Evolutionary conservation across 306 rosid genomes (phyloP).

Genomic region (Prunus mira): DNA sequence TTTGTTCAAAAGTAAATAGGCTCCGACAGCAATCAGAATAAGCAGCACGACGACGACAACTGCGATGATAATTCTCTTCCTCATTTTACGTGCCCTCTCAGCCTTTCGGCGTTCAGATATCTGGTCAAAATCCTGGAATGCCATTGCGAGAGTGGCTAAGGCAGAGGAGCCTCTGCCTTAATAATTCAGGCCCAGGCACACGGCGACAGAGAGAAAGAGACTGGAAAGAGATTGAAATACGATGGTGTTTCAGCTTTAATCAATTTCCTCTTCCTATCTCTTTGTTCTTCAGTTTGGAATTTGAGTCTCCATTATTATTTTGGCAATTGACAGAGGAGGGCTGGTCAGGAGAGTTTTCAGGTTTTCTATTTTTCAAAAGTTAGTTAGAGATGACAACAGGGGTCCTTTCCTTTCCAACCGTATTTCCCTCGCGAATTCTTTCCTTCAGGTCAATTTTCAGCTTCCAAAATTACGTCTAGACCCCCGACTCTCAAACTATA

Average conservation of each 20-base stretch:
- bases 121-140: slow-evolving; percentile 82
- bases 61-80: slow-evolving; percentile 41
- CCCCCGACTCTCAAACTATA: background rate
- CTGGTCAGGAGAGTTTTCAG: slow-evolving; percentile 63
- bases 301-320: slow-evolving; percentile 15
- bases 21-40: slow-evolving; percentile 32
- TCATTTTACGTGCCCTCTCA: slow-evolving; percentile 45
- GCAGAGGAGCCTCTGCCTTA: slow-evolving; percentile 94
- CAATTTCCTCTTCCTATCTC: slow-evolving; percentile 3
- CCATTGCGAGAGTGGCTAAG: slow-evolving; percentile 47
- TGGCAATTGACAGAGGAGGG: slow-evolving; percentile 14
- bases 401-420: slow-evolving; percentile 24
- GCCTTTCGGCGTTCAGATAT: slow-evolving; percentile 59
- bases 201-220: background rate
- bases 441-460: background rate
- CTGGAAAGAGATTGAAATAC: slow-evolving; percentile 2
- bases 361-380: slow-evolving; percentile 33
- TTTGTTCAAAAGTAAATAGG: slow-evolving; percentile 19
- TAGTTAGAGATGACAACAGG: slow-evolving; percentile 22
- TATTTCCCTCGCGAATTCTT: slow-evolving; percentile 23
- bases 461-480: slow-evolving; percentile 9
- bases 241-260: background rate
- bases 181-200: slow-evolving; percentile 27
- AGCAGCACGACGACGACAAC: slow-evolving; percentile 37
- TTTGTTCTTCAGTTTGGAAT: background rate